phyloP scores from a whole-genome alignment of 2,329 filamentous ascomycete genomes.

The Colletotrichum chlorophyti region DNA sequence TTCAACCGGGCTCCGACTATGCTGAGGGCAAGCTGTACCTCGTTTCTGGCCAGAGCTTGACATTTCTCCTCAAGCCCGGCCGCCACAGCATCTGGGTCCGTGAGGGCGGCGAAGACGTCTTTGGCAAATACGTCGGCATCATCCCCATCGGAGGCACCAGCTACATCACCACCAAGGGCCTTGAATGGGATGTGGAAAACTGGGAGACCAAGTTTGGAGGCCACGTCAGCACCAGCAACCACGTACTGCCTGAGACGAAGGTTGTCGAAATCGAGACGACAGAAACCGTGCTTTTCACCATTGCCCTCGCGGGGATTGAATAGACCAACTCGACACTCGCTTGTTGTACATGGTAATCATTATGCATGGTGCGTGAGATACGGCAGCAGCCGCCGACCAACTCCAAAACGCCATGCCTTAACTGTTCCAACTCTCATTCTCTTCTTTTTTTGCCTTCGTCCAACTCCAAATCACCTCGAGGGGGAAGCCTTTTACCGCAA shows the following conservation, averaged over 20 bases:
- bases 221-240: conserved; percentile 81
- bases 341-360: conserved; percentile 14
- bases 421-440: neutral
- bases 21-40: conserved; percentile 72
- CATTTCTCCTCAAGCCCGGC: conserved; percentile 78
- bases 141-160: conserved; percentile 83
- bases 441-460: neutral
- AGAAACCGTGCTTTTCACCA: conserved; percentile 75
- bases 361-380: neutral
- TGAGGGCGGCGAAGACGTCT: conserved; percentile 55
- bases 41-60: conserved; percentile 80
- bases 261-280: conserved; percentile 69
- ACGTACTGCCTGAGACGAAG: conserved; percentile 65
- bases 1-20: conserved; percentile 59
- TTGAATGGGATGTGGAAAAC: conserved; percentile 89
- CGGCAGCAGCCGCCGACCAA: neutral
- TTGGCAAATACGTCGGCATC: conserved; percentile 85
- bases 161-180: conserved; percentile 77
- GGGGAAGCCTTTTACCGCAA: conserved; percentile 72
- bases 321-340: conserved; percentile 27
- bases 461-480: too few species aligned
- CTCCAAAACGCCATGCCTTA: conserved; percentile 23
- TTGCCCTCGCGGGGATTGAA: conserved; percentile 58
- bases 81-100: conserved; percentile 73
- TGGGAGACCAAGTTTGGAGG: conserved; percentile 83